These are phyloP conservation scores for Phytopythium montanum DNA, from an alignment of 352 stramenopile genomes.

Conservation along the genomic window DNA sequence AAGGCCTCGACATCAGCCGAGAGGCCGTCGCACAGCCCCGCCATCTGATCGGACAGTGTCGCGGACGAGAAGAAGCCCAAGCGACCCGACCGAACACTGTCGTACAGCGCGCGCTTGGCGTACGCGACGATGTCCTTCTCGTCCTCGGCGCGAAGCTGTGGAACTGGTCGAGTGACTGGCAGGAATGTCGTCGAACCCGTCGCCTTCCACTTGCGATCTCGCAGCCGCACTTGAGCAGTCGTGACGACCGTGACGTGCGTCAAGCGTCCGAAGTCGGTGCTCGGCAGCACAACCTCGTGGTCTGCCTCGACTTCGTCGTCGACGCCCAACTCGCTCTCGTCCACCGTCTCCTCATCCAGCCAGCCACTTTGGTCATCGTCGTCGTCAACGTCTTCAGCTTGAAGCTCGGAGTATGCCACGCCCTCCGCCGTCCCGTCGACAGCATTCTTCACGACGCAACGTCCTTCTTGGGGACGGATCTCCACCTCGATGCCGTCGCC, in stretches of 20 bases:
- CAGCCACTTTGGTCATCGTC: background rate
- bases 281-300: constrained; percentile 6
- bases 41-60: background rate
- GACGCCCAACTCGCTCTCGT: constrained; percentile 1
- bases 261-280: background rate
- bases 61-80: background rate
- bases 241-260: constrained; percentile 3
- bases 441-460: background rate
- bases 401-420: background rate
- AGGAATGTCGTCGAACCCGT: background rate
- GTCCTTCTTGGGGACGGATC: background rate
- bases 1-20: background rate
- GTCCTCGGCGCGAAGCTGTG: background rate
- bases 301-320: constrained; percentile 4
- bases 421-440: background rate
- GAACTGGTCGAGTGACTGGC: background rate
- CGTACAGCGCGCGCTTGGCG: background rate
- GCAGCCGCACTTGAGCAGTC: constrained; percentile 1
- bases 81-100: background rate
- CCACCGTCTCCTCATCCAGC: background rate
- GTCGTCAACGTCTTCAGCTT: background rate
- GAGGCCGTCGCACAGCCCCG: background rate
- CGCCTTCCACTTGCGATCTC: background rate
- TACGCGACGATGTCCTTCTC: constrained; percentile 6
- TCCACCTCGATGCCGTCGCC: background rate